Evolutionary conservation across 768 basidiomycete species (phyloP).

Genomic region (Russula abietina): DNA sequence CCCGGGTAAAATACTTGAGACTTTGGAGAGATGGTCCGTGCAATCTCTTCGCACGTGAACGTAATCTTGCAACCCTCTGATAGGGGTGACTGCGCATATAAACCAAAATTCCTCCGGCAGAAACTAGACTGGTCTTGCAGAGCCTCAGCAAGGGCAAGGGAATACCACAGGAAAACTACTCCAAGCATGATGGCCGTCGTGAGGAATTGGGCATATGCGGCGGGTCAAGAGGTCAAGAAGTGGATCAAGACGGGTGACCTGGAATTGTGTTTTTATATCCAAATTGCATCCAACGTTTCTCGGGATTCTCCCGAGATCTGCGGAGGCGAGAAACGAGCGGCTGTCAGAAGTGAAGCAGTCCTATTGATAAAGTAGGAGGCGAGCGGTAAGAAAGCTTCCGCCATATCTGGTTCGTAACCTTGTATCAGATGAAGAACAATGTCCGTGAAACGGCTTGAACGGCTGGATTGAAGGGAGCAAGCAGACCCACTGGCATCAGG

Average conservation of each 20-base stretch:
- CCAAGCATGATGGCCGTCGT: not conserved
- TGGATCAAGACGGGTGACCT: too few relatives aligned
- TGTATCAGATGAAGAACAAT: not conserved
- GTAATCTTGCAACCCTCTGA: not conserved
- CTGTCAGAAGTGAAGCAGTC: too few relatives aligned
- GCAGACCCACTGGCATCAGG: not conserved
- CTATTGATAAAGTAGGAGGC: too few relatives aligned
- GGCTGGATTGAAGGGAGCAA: too few relatives aligned
- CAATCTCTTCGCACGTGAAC: not conserved
- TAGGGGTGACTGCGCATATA: not conserved
- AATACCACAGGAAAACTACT: not conserved
- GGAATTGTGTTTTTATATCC: too few relatives aligned
- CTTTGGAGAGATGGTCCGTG: not conserved
- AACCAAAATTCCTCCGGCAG: not conserved
- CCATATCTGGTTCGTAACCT: not conserved
- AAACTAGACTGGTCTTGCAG: not conserved
- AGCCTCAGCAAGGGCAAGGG: not conserved
- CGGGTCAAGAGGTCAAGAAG: too few relatives aligned
- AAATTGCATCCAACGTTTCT: too few relatives aligned
- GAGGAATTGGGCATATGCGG: not conserved
- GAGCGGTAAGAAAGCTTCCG: not conserved
- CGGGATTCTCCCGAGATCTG: too few relatives aligned
- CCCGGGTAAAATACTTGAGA: conserved; percentile 15
- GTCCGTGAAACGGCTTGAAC: too few relatives aligned
- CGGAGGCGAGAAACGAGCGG: not conserved